These are phyloP conservation scores for Tanozyma kutaoensis DNA, from an alignment of 805 yeast genomes.

Conservation along the genomic window DNA sequence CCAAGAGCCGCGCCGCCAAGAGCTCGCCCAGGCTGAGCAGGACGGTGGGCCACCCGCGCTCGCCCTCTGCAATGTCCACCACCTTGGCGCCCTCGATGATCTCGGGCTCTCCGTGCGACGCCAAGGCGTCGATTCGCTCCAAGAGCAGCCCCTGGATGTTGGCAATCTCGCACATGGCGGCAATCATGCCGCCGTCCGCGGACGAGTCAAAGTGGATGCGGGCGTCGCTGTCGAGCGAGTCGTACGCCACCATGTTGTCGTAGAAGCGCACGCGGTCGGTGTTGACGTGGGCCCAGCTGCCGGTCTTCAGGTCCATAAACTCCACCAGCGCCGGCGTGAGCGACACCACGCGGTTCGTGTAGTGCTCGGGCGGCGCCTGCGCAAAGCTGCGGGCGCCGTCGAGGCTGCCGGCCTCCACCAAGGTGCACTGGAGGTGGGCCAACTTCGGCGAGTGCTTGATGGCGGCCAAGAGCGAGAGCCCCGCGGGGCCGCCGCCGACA, in stretches of 20 bases:
- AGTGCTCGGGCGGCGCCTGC: slow-evolving; percentile 30
- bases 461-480: slow-evolving; percentile 75
- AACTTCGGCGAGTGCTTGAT: slow-evolving; percentile 57
- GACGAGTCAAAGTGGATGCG: slow-evolving; percentile 59
- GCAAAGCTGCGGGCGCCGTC: slow-evolving; percentile 35
- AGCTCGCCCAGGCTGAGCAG: slow-evolving; percentile 50
- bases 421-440: slow-evolving; percentile 41
- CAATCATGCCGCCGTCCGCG: slow-evolving; percentile 26
- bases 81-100: slow-evolving; percentile 40
- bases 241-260: slow-evolving; percentile 76
- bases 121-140: slow-evolving; percentile 25
- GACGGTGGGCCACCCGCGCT: slow-evolving; percentile 58
- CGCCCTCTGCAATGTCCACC: slow-evolving; percentile 5
- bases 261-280: slow-evolving; percentile 67
- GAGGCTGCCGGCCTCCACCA: slow-evolving; percentile 65
- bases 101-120: slow-evolving; percentile 11
- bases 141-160: slow-evolving; percentile 72
- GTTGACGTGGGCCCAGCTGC: slow-evolving; percentile 62
- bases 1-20: slow-evolving; percentile 57
- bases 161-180: slow-evolving; percentile 79
- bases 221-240: slow-evolving; percentile 55
- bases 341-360: slow-evolving; percentile 73
- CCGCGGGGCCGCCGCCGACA: slow-evolving; percentile 98
- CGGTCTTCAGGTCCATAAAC: slow-evolving; percentile 47
- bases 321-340: slow-evolving; percentile 70